Evolutionary conservation across 352 stramenopile genomes (phyloP).

Genomic region (Pythium plurisporium): DNA sequence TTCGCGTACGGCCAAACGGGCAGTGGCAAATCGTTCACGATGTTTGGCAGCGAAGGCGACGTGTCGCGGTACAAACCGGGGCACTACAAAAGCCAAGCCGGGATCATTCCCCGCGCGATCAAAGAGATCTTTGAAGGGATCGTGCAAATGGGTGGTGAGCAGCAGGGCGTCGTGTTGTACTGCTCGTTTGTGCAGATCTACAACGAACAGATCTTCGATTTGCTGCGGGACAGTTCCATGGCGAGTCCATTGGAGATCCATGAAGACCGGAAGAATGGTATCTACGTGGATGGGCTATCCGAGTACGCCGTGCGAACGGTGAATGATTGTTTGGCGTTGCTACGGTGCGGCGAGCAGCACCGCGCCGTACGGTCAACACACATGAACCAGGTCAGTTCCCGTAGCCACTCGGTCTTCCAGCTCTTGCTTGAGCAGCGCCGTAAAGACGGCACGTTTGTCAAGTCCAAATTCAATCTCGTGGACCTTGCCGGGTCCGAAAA

Average conservation of each 20-base stretch:
- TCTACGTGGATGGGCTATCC: slow-evolving; percentile 90
- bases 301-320: slow-evolving; percentile 87
- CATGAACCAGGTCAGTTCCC: slow-evolving; percentile 89
- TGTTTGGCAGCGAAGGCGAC: slow-evolving; percentile 78
- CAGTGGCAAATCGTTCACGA: slow-evolving; percentile 85
- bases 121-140: slow-evolving; percentile 80
- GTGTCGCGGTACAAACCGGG: slow-evolving; percentile 63
- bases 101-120: slow-evolving; percentile 88
- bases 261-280: slow-evolving; percentile 79
- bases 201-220: slow-evolving; percentile 90
- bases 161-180: slow-evolving; percentile 44
- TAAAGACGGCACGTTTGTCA: slow-evolving; percentile 65
- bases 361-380: slow-evolving; percentile 88
- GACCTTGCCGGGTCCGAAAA: slow-evolving; percentile 93
- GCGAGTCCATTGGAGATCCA: slow-evolving; percentile 73
- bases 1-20: slow-evolving; percentile 85
- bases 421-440: slow-evolving; percentile 74
- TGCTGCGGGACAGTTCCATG: slow-evolving; percentile 82
- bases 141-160: slow-evolving; percentile 50
- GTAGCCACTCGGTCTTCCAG: slow-evolving; percentile 89
- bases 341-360: slow-evolving; percentile 82
- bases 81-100: slow-evolving; percentile 75
- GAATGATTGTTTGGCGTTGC: slow-evolving; percentile 79
- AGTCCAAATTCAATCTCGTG: slow-evolving; percentile 94
- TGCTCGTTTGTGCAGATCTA: slow-evolving; percentile 90